These are phyloP conservation scores for Pichia exigua DNA, from an alignment of 805 yeast genomes.

Conservation along the genomic window DNA sequence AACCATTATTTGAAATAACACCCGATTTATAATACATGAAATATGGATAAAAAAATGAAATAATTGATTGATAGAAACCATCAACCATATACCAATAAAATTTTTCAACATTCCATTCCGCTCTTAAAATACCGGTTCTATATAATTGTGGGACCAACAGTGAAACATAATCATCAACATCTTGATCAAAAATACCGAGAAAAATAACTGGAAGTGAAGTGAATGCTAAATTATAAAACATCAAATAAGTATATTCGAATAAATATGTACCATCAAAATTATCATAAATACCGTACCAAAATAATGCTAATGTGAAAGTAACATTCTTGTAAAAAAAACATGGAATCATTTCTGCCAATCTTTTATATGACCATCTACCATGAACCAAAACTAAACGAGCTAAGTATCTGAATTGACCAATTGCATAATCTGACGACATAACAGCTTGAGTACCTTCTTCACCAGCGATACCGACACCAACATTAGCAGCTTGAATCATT, in stretches of 20 bases:
- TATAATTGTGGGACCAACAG: slow-evolving; percentile 69
- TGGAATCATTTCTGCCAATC: slow-evolving; percentile 79
- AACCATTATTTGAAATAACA: slow-evolving; percentile 36
- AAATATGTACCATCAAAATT: slow-evolving; percentile 75
- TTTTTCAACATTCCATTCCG: slow-evolving; percentile 63
- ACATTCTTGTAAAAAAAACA: slow-evolving; percentile 74
- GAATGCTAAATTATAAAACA: slow-evolving; percentile 76
- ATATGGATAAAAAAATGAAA: slow-evolving; percentile 70
- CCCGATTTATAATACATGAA: slow-evolving; percentile 38
- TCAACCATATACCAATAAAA: slow-evolving; percentile 71
- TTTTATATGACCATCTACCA: slow-evolving; percentile 82
- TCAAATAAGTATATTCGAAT: slow-evolving; percentile 70
- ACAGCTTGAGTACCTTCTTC: slow-evolving; percentile 88
- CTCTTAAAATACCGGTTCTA: slow-evolving; percentile 61
- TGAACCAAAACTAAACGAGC: slow-evolving; percentile 63
- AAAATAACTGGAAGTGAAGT: slow-evolving; percentile 77
- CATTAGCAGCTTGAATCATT: slow-evolving; percentile 83
- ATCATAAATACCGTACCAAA: slow-evolving; percentile 72
- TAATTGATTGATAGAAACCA: slow-evolving; percentile 67
- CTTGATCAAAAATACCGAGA: slow-evolving; percentile 75
- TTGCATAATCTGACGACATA: slow-evolving; percentile 81
- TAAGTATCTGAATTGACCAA: slow-evolving; percentile 73
- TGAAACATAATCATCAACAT: slow-evolving; percentile 62
- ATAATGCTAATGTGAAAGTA: slow-evolving; percentile 62
- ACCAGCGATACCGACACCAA: slow-evolving; percentile 87